Evolutionary conservation across 257 asterid genomes (phyloP).

Genomic region (Rhazya stricta): DNA sequence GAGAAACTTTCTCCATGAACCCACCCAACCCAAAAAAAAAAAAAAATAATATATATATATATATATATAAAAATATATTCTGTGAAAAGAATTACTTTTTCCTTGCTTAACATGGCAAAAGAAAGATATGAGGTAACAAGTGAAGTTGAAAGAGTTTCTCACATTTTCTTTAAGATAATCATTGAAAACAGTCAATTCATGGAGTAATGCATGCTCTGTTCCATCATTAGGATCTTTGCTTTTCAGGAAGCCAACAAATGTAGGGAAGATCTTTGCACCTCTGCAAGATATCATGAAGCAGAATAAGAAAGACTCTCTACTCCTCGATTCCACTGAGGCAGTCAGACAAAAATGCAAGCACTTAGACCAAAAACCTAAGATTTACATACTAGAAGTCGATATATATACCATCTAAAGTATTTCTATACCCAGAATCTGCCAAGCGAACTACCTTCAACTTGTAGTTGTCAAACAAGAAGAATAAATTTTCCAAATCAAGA

Average conservation of each 20-base stretch:
- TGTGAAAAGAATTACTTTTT: neutral
- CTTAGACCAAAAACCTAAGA: neutral
- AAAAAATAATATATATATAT: no score
- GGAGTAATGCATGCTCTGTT: conserved; percentile 70
- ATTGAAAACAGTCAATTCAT: conserved; percentile 67
- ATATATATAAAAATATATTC: no score
- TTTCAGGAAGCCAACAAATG: conserved; percentile 81
- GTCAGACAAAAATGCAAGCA: neutral
- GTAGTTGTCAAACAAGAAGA: neutral
- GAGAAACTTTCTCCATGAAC: neutral
- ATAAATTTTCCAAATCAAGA: neutral
- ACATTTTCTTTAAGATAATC: conserved; percentile 71
- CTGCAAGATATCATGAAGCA: conserved; percentile 37
- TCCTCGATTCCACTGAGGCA: neutral
- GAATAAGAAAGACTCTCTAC: neutral
- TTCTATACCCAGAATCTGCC: neutral
- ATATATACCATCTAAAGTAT: neutral
- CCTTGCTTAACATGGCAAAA: conserved; percentile 2
- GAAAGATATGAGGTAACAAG: neutral
- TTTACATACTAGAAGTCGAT: neutral
- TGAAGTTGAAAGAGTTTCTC: conserved; percentile 20
- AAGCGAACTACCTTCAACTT: neutral
- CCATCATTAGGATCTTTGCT: conserved; percentile 89
- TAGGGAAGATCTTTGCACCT: conserved; percentile 83
- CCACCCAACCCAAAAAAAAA: no score